Evolutionary conservation across 163 green algal genomes (phyloP).

Genomic region (Chlorella variabilis): DNA sequence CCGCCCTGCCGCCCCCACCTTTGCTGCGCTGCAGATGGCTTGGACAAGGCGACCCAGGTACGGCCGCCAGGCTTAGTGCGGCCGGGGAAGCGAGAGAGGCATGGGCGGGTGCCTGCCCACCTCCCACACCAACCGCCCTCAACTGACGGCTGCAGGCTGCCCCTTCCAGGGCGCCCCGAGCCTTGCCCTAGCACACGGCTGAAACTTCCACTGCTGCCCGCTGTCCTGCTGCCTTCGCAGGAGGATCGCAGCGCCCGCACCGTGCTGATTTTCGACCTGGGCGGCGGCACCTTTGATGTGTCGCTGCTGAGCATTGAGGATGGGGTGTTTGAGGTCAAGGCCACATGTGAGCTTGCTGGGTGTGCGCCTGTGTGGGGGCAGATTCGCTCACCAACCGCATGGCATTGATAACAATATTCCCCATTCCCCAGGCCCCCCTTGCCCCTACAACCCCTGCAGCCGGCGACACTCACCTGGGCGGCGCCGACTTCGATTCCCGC

Average conservation of each 20-base stretch:
- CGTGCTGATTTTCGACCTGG: slow-evolving; percentile 99
- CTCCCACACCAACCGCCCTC: not conserved
- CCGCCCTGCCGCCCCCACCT: too few relatives aligned
- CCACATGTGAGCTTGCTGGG: not conserved
- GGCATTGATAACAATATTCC: not conserved
- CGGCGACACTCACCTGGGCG: slow-evolving; percentile 98
- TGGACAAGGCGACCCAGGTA: slow-evolving; percentile 19
- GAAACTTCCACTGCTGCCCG: too few relatives aligned
- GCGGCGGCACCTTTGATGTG: slow-evolving; percentile 99
- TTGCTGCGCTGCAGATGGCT: not conserved
- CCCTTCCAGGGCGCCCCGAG: too few relatives aligned
- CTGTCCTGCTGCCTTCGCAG: too few relatives aligned
- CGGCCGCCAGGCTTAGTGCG: too few relatives aligned
- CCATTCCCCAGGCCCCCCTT: not conserved
- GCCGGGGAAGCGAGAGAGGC: too few relatives aligned
- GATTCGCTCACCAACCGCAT: not conserved
- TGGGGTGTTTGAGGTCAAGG: slow-evolving; percentile 96
- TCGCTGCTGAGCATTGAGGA: slow-evolving; percentile 98
- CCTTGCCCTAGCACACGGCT: too few relatives aligned
- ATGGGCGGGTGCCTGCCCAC: not conserved
- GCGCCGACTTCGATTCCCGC: slow-evolving; percentile 95
- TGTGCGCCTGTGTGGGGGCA: not conserved
- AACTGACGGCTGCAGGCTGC: slow-evolving; percentile 83
- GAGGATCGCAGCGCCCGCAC: too few relatives aligned
- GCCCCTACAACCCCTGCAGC: not conserved